Percentiles rank a stretch among this genome's conserved stretches.
These are phyloP conservation scores for Coniochaeta prunicola DNA, from an alignment of 2,329 filamentous ascomycete species.

Conservation along the genomic window DNA sequence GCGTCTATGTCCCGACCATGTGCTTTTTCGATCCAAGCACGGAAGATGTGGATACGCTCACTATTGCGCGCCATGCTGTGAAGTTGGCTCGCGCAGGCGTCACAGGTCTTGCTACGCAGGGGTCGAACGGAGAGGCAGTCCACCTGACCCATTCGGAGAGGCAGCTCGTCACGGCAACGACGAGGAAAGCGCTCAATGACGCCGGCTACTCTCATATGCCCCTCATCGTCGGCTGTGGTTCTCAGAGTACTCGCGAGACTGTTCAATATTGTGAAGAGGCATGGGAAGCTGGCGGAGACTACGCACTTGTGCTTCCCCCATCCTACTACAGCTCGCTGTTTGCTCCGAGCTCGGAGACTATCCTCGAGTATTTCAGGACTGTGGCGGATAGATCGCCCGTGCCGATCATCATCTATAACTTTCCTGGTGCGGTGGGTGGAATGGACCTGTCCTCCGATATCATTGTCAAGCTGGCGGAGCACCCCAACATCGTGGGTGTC, in stretches of 20 bases:
- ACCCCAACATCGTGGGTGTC: constrained; percentile 61
- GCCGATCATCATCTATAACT: constrained; percentile 64
- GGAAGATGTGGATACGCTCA: constrained; percentile 59
- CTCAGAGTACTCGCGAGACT: constrained; percentile 66
- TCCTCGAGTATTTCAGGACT: constrained; percentile 58
- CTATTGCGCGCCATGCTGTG: constrained; percentile 54
- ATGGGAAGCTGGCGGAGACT: constrained; percentile 62
- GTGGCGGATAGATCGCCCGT: constrained; percentile 58
- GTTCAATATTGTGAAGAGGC: constrained; percentile 64
- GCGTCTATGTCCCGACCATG: constrained; percentile 66
- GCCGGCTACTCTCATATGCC: constrained; percentile 60
- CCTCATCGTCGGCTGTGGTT: constrained; percentile 69
- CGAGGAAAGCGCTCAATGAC: constrained; percentile 60
- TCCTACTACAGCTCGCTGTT: constrained; percentile 68
- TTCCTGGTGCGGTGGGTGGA: constrained; percentile 55
- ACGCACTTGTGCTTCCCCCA: constrained; percentile 68
- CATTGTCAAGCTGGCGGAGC: constrained; percentile 50
- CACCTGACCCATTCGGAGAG: constrained; percentile 68
- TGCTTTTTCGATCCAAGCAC: constrained; percentile 61
- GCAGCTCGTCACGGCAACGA: constrained; percentile 59
- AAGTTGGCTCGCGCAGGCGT: constrained; percentile 69
- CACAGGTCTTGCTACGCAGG: constrained; percentile 67
- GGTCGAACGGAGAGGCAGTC: constrained; percentile 77
- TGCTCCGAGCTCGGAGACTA: constrained; percentile 49
- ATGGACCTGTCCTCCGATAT: constrained; percentile 58